These are phyloP conservation scores for Aspergillus sojae DNA, from an alignment of 2,329 filamentous ascomycete species.

Conservation along the genomic window DNA sequence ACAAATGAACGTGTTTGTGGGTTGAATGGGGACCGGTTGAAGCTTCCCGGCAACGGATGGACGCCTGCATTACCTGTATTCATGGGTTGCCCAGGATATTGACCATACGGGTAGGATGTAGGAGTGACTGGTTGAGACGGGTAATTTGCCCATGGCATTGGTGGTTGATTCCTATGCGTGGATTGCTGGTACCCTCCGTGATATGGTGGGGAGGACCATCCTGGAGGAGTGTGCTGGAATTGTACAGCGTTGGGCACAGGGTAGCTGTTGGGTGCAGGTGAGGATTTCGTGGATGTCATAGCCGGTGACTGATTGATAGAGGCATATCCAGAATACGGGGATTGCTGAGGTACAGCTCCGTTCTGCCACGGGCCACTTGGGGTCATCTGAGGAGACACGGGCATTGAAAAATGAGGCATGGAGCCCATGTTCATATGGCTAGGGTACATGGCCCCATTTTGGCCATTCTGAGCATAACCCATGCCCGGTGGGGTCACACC, in stretches of 20 bases:
- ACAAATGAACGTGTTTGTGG: constrained; percentile 93
- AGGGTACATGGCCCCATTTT: constrained; percentile 36
- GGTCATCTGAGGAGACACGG: constrained; percentile 37
- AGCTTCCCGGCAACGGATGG: constrained; percentile 83
- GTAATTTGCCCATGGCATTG: constrained; percentile 43
- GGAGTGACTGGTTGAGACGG: constrained; percentile 42
- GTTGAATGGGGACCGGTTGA: constrained; percentile 84
- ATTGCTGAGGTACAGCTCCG: constrained; percentile 36
- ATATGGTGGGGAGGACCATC: constrained; percentile 39
- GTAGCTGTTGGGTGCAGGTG: constrained; percentile 42
- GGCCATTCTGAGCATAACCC: constrained; percentile 34
- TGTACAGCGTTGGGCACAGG: constrained; percentile 34
- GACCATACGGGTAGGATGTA: constrained; percentile 73
- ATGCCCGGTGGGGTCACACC: constrained; percentile 36
- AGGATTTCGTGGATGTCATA: constrained; percentile 43
- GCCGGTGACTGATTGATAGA: constrained; percentile 41
- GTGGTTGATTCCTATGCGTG: constrained; percentile 42
- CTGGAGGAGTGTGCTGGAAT: constrained; percentile 33
- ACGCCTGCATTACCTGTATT: constrained; percentile 68
- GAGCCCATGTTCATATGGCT: constrained; percentile 35
- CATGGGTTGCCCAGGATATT: constrained; percentile 66
- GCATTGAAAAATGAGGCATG: constrained; percentile 38
- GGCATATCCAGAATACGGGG: constrained; percentile 41
- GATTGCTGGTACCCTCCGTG: constrained; percentile 35
- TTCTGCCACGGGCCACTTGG: constrained; percentile 41